Evolutionary conservation across 768 basidiomycete species (phyloP), one percentile per base, ranked within the genome.

Genomic region (Mycena epipterygia): DNA sequence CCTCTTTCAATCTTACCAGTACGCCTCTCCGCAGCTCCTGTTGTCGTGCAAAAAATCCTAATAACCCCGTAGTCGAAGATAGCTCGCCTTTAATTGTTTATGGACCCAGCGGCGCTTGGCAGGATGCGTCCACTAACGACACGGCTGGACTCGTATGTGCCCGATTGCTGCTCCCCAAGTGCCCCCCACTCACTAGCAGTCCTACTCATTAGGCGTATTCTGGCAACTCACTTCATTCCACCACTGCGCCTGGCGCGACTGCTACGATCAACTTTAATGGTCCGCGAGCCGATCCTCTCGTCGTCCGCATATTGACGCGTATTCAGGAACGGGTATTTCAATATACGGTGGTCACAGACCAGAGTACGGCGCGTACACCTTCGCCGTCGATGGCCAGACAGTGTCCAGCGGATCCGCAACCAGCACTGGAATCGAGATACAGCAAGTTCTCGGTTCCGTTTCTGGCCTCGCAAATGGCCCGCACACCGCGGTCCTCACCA

Each of bases 21-120:
- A 37, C 64, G 77, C 48, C 69, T 19, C 46, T 27, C 37, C 35
- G 41, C 25, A n/a, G n/a, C 23, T 48, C 51, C 32, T 13, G 5
- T 67, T 42, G 17, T 55, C 55, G n/a, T 8, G 27, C 0, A 21
- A 21, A 27, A 25, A 25, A 30, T 13, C 51, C 49, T 58, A 33
- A 68, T 19, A 35, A 35, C 35, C 46, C 55, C 49, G 48, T 67
- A 90, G 89, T 87, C 75, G 89, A 89, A 74, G 89, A 90, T 74
- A 80, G 83, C 76, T 89, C 89, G 70, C 87, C 89, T 76, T 80
- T 89, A 66, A 83, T 90, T 75, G 74, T 81, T 66, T 90, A 89
- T 73, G 76, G 79, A 33, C 88, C 88, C 67, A 76, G 77, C 74
- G 84, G 81, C 65, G 86, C 87, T 67, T 90, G 88, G 89, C 75